These are phyloP conservation scores for Grigorovia humatica DNA, from an alignment of 805 yeast species.

Conservation along the genomic window DNA sequence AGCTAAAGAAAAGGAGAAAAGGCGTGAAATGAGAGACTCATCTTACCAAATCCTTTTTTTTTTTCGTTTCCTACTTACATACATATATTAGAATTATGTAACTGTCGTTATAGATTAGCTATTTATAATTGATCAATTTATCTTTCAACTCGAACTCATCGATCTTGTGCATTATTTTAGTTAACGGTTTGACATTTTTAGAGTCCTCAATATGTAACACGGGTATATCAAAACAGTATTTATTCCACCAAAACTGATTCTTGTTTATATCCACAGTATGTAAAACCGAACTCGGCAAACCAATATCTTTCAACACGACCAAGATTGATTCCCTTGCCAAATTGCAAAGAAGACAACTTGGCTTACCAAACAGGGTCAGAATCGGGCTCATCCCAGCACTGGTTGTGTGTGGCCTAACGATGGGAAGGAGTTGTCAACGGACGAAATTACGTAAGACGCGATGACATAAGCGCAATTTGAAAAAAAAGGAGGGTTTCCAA, in stretches of 20 bases:
- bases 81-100: too few relatives aligned
- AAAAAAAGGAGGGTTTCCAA: too few relatives aligned
- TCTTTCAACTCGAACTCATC: conserved; percentile 43
- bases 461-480: too few relatives aligned
- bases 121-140: conserved; percentile 30
- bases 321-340: conserved; percentile 47
- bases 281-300: conserved; percentile 26
- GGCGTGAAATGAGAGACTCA: background rate
- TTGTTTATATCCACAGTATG: conserved; percentile 48
- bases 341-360: conserved; percentile 58
- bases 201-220: conserved; percentile 55
- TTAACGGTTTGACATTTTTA: conserved; percentile 34
- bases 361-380: conserved; percentile 57
- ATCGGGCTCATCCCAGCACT: conserved; percentile 12
- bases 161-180: conserved; percentile 60
- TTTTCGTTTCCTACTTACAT: too few relatives aligned
- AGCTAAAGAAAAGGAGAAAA: background rate
- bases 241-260: conserved; percentile 57
- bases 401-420: too few relatives aligned
- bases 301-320: conserved; percentile 27
- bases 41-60: too few relatives aligned
- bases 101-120: background rate
- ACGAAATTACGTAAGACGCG: too few relatives aligned
- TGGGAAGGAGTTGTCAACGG: too few relatives aligned
- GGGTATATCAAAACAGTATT: conserved; percentile 70